Conservation (phyloP, 192 early-diverging fungal species). For the Phycomyces nitens region DNA sequence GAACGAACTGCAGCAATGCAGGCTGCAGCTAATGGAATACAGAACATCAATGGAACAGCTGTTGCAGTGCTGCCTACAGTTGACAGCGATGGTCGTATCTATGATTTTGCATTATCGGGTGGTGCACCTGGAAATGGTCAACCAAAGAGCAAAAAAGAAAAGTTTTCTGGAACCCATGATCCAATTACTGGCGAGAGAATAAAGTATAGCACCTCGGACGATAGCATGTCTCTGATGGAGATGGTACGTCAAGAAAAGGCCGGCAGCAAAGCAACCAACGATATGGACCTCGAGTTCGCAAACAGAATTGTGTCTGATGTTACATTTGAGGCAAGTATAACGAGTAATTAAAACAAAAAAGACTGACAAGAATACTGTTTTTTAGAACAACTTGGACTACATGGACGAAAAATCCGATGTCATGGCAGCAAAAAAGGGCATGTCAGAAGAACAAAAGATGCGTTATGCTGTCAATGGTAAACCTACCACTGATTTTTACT, state of each 20-base stretch:
- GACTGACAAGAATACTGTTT: neutral
- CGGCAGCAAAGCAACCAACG: conserved; percentile 31
- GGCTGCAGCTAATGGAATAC: conserved; percentile 3
- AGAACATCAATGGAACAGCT: neutral
- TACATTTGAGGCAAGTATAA: conserved; percentile 45
- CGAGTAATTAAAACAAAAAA: conserved; percentile 29
- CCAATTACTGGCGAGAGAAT: conserved; percentile 56
- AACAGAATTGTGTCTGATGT: conserved; percentile 67
- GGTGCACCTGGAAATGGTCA: conserved; percentile 22
- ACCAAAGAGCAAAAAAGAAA: conserved; percentile 51
- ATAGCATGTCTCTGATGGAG: conserved; percentile 53
- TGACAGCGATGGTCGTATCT: conserved; percentile 53
- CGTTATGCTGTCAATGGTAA: conserved; percentile 59
- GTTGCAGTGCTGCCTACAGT: conserved; percentile 47
- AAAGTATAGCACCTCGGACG: conserved; percentile 56
- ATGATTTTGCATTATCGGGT: conserved; percentile 44
- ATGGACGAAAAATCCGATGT: conserved; percentile 87
- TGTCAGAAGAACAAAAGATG: conserved; percentile 63
- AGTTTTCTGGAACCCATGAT: conserved; percentile 55
- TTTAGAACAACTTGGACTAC: conserved; percentile 82
- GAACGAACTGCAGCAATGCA: conserved; percentile 34
- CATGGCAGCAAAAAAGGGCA: conserved; percentile 58
- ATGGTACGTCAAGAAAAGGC: conserved; percentile 69
- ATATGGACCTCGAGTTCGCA: conserved; percentile 69
- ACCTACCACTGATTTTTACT: neutral